Conservation (phyloP, 495 filamentous ascomycete genomes). For the Evernia prunastri region DNA sequence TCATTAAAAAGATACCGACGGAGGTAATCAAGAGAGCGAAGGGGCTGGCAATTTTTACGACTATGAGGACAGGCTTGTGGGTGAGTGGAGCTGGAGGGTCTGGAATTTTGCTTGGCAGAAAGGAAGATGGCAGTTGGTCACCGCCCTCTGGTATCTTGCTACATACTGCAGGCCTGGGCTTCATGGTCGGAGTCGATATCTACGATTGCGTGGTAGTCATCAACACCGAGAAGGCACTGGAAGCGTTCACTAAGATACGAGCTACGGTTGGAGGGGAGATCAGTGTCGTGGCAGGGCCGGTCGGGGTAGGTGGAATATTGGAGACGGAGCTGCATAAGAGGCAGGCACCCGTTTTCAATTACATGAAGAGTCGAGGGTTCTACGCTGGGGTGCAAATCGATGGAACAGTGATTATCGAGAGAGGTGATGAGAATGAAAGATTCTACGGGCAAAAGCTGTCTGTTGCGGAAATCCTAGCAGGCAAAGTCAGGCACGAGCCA, state of each 20-base stretch:
- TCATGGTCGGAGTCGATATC: slow-evolving; percentile 82
- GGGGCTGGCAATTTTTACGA: slow-evolving; percentile 84
- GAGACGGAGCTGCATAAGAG: slow-evolving; percentile 68
- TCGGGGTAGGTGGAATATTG: slow-evolving; percentile 65
- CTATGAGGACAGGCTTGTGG: slow-evolving; percentile 89
- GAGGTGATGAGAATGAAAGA: slow-evolving; percentile 80
- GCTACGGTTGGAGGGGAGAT: slow-evolving; percentile 75
- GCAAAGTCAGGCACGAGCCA: slow-evolving; percentile 65
- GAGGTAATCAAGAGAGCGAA: slow-evolving; percentile 79
- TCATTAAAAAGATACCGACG: slow-evolving; percentile 76
- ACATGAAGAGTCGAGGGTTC: slow-evolving; percentile 80
- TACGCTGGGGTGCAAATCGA: slow-evolving; percentile 77
- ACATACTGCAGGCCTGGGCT: slow-evolving; percentile 81
- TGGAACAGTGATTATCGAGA: slow-evolving; percentile 77
- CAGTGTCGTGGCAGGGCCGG: slow-evolving; percentile 68
- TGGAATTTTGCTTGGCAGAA: slow-evolving; percentile 72
- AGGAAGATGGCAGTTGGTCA: slow-evolving; percentile 73
- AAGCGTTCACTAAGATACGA: slow-evolving; percentile 70
- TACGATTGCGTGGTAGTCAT: slow-evolving; percentile 91
- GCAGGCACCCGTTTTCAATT: slow-evolving; percentile 73
- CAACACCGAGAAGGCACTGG: slow-evolving; percentile 72
- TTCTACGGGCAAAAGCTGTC: slow-evolving; percentile 71
- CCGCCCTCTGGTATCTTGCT: slow-evolving; percentile 82
- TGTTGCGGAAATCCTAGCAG: slow-evolving; percentile 74
- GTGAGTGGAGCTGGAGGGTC: slow-evolving; percentile 80